phyloP scores from a whole-genome alignment of 2,329 filamentous ascomycete genomes.

The Aspergillus aculeatinus region DNA sequence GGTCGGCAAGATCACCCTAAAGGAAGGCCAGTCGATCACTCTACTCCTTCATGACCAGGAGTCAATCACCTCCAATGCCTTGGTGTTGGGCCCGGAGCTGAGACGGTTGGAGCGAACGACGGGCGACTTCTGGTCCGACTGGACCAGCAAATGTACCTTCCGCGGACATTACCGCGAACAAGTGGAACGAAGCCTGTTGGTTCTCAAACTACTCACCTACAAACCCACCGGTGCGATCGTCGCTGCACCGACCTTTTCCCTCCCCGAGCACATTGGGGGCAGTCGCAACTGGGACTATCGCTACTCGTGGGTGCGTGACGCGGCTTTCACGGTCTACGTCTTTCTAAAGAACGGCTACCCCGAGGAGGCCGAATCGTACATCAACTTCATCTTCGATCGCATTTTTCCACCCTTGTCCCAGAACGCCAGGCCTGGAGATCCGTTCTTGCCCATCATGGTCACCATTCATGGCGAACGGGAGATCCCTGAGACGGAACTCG shows the following conservation, averaged over 20 bases:
- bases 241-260: constrained; percentile 73
- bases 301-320: constrained; percentile 75
- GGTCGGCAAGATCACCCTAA: constrained; percentile 58
- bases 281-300: constrained; percentile 52
- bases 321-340: constrained; percentile 74
- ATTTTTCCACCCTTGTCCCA: constrained; percentile 53
- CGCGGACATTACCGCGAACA: constrained; percentile 71
- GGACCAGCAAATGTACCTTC: constrained; percentile 69
- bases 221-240: constrained; percentile 77
- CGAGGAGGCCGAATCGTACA: constrained; percentile 74
- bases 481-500: constrained; percentile 67
- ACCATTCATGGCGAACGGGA: constrained; percentile 73
- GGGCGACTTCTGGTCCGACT: constrained; percentile 70
- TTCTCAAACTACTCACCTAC: constrained; percentile 74
- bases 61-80: constrained; percentile 53
- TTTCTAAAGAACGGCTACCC: constrained; percentile 73
- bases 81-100: neutral
- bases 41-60: constrained; percentile 65
- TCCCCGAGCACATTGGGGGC: constrained; percentile 72
- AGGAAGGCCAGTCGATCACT: constrained; percentile 67
- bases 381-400: constrained; percentile 72
- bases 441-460: constrained; percentile 73
- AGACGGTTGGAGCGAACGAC: constrained; percentile 60
- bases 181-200: constrained; percentile 68
- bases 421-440: constrained; percentile 55